Evolutionary conservation across 2,329 filamentous ascomycete genomes (phyloP).

Genomic region (Colletotrichum theobromicola): DNA sequence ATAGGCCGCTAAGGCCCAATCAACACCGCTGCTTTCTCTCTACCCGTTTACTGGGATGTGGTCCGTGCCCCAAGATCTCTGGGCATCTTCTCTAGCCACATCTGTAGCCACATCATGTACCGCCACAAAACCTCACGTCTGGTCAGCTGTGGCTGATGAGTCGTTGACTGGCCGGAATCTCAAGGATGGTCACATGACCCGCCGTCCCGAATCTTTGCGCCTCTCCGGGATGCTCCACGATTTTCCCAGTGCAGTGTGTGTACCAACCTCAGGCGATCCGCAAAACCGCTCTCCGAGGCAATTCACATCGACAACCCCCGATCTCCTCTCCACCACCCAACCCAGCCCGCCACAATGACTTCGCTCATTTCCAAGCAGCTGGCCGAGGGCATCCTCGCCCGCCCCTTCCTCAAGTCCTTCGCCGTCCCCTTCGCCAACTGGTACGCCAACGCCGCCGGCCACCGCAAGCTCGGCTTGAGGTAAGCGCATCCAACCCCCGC

Average conservation of each 20-base stretch:
- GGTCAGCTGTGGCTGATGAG: not conserved
- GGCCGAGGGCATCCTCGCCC: slow-evolving; percentile 62
- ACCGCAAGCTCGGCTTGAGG: slow-evolving; percentile 91
- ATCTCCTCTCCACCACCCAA: slow-evolving; percentile 18
- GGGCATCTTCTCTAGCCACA: too few species aligned
- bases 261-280: slow-evolving; percentile 16
- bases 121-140: not conserved
- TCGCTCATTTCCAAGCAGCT: slow-evolving; percentile 45
- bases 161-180: slow-evolving; percentile 1
- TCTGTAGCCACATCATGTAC: not conserved
- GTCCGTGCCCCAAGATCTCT: not conserved
- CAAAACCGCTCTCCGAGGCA: slow-evolving; percentile 21
- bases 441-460: slow-evolving; percentile 89
- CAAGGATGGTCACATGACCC: slow-evolving; percentile 17
- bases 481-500: slow-evolving; percentile 50
- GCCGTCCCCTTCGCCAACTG: slow-evolving; percentile 84
- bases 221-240: slow-evolving; percentile 21
- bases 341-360: slow-evolving; percentile 61
- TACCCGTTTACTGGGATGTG: not conserved
- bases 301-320: slow-evolving; percentile 16
- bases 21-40: not conserved
- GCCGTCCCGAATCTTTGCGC: slow-evolving; percentile 19
- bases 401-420: slow-evolving; percentile 83
- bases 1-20: slow-evolving; percentile 2
- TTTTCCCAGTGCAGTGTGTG: slow-evolving; percentile 13